phyloP scores from a whole-genome alignment of 129 eudicot genomes.

The Tanacetum coccineum region DNA sequence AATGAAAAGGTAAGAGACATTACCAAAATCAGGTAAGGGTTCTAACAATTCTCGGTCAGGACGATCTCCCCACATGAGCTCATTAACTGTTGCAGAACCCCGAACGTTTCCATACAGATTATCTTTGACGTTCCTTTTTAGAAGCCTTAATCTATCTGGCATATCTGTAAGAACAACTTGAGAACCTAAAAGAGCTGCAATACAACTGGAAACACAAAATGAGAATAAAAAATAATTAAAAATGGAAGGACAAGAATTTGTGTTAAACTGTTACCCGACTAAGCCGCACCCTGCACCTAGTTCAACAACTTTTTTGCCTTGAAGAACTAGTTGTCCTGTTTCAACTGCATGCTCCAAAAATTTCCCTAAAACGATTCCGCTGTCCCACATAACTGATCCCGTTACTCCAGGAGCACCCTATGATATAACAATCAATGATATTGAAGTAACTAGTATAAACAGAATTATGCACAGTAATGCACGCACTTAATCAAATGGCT shows the following conservation, averaged over 20 bases:
- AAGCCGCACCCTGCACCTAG: slow-evolving; percentile 95
- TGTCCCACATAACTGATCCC: slow-evolving; percentile 98
- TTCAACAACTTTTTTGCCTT: slow-evolving; percentile 79
- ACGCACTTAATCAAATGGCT: no score
- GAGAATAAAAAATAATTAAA: neutral
- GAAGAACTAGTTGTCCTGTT: slow-evolving; percentile 50
- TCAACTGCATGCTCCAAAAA: slow-evolving; percentile 87
- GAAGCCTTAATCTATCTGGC: slow-evolving; percentile 80
- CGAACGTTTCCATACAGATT: slow-evolving; percentile 64
- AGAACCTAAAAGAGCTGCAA: slow-evolving; percentile 94
- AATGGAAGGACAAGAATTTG: neutral
- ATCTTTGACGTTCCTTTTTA: slow-evolving; percentile 73
- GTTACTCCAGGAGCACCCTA: slow-evolving; percentile 91
- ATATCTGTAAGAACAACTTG: slow-evolving; percentile 76
- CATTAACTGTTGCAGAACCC: slow-evolving; percentile 67
- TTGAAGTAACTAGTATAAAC: neutral
- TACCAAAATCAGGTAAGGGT: slow-evolving; percentile 86
- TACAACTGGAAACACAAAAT: slow-evolving; percentile 59
- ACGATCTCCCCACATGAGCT: slow-evolving; percentile 80
- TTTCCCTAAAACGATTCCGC: slow-evolving; percentile 83
- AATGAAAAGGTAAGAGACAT: neutral
- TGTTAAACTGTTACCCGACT: slow-evolving; percentile 54
- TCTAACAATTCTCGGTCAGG: slow-evolving; percentile 44
- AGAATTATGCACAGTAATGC: no score
- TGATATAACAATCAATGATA: slow-evolving; percentile 12